A percentile compares a stretch with the other conserved stretches of the same genome.
Evolutionary conservation across 139 green algal species (phyloP).

Genomic region (Spirogloea muscicola): DNA sequence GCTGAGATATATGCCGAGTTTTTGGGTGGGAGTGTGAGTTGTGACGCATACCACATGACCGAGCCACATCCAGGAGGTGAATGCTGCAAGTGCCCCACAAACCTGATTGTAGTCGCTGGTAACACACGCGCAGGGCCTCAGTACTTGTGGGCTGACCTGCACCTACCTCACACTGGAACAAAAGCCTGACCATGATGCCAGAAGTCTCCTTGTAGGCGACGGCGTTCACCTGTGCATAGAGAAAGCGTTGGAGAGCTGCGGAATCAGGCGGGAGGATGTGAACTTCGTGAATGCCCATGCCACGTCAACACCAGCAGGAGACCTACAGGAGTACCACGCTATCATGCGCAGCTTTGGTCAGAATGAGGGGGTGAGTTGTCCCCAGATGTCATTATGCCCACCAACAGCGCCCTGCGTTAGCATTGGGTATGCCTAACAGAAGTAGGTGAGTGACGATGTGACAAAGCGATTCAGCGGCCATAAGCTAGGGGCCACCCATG

Average conservation of each 20-base stretch:
- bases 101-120: background rate
- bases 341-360: constrained; percentile 25
- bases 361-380: background rate
- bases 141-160: no score
- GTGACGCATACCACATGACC: constrained; percentile 99
- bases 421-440: no score
- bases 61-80: constrained; percentile 73
- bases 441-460: no score
- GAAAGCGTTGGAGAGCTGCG: constrained; percentile 13
- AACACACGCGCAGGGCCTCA: background rate
- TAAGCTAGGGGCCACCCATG: no score
- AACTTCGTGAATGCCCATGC: constrained; percentile 99
- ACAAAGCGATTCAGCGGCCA: no score
- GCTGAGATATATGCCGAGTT: constrained; percentile 83
- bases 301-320: constrained; percentile 92
- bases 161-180: background rate
- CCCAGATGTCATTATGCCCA: no score
- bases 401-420: no score
- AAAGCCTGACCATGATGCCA: background rate
- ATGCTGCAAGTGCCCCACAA: background rate
- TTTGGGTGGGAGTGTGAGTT: constrained; percentile 90
- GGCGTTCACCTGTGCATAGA: constrained; percentile 40
- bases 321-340: constrained; percentile 82
- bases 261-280: constrained; percentile 58
- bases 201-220: background rate